These are phyloP conservation scores for Boletus rubescentipes DNA, from an alignment of 768 basidiomycete genomes.

Conservation along the genomic window DNA sequence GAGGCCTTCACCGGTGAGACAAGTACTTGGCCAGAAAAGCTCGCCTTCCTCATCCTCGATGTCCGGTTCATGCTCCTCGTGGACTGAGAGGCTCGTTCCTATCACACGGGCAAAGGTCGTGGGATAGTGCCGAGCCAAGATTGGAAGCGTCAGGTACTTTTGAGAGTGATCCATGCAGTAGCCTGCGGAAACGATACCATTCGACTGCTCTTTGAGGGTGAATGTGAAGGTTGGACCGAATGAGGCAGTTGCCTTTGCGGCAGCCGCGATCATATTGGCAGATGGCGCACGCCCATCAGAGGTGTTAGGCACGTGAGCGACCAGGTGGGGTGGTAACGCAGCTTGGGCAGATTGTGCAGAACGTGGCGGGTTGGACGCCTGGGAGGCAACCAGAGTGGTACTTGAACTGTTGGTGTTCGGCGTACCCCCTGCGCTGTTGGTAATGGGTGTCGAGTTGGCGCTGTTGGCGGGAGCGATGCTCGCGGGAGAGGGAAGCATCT, in stretches of 20 bases:
- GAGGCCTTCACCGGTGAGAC: constrained; percentile 71
- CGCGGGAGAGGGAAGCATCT: constrained; percentile 79
- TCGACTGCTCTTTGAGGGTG: constrained; percentile 30
- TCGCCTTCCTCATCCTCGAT: constrained; percentile 86
- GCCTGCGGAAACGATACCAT: constrained; percentile 42
- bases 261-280: constrained; percentile 29
- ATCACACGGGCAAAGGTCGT: constrained; percentile 74
- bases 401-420: constrained; percentile 41
- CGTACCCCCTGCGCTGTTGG: constrained; percentile 51
- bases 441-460: constrained; percentile 75
- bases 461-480: constrained; percentile 67
- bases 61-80: constrained; percentile 78
- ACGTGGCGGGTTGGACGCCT: constrained; percentile 28
- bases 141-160: constrained; percentile 58
- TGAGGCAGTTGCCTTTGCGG: constrained; percentile 30
- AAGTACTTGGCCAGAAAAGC: constrained; percentile 80
- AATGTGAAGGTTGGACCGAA: constrained; percentile 28
- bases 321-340: constrained; percentile 41
- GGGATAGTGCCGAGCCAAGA: constrained; percentile 71
- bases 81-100: constrained; percentile 55
- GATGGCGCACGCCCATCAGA: constrained; percentile 32
- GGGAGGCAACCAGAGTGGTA: constrained; percentile 24
- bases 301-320: constrained; percentile 28
- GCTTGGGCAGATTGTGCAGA: constrained; percentile 32
- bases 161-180: constrained; percentile 49